Percentiles rank a stretch among this genome's conserved stretches.
These are phyloP conservation scores for Melaleuca quinquenervia DNA, from an alignment of 345 rosid genomes.

Conservation along the genomic window DNA sequence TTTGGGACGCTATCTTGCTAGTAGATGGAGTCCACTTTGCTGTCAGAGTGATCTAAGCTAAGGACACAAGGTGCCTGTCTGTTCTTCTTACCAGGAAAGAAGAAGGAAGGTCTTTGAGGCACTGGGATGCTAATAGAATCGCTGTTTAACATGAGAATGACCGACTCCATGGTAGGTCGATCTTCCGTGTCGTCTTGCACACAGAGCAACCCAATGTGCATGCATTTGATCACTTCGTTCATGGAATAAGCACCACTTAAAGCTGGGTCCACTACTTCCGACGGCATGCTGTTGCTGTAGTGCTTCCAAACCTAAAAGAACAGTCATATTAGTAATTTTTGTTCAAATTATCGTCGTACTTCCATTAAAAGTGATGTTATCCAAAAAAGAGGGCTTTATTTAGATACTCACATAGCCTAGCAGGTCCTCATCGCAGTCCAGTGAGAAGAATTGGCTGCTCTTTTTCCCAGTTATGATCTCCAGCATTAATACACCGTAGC, in stretches of 20 bases:
- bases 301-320: constrained; percentile 10
- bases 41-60: neutral
- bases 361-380: neutral
- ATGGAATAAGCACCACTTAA: neutral
- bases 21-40: neutral
- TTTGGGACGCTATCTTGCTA: neutral
- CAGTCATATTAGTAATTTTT: neutral
- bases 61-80: neutral
- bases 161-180: constrained; percentile 11
- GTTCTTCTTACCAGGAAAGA: constrained; percentile 17
- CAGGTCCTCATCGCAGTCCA: neutral
- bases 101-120: constrained; percentile 11
- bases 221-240: constrained; percentile 12
- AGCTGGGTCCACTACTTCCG: constrained; percentile 4
- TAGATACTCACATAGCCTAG: constrained; percentile 1
- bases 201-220: constrained; percentile 16
- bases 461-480: constrained; percentile 14
- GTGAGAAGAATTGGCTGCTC: neutral
- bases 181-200: constrained; percentile 12
- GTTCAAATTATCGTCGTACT: neutral
- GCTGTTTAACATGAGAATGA: constrained; percentile 8
- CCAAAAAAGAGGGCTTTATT: neutral
- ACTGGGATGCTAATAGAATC: constrained; percentile 1
- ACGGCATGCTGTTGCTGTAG: constrained; percentile 5
- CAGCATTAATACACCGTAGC: constrained; percentile 9